Evolutionary conservation across 2,329 filamentous ascomycete genomes (phyloP).

Genomic region (Lithohypha guttulata): DNA sequence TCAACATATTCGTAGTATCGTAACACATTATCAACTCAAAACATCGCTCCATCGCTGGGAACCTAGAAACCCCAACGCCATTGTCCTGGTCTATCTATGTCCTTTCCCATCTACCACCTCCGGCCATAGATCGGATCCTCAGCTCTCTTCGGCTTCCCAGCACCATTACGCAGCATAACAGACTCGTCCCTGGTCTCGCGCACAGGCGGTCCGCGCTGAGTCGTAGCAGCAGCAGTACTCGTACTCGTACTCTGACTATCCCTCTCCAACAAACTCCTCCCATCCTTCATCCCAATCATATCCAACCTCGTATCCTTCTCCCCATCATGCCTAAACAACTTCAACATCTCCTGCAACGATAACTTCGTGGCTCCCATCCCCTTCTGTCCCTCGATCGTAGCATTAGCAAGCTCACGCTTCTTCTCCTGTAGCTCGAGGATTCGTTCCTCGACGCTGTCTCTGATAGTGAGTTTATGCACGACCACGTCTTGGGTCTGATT

Average conservation of each 20-base stretch:
- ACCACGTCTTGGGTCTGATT: slow-evolving; percentile 92
- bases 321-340: slow-evolving; percentile 68
- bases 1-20: no score
- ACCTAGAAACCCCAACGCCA: no score
- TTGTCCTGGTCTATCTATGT: no score
- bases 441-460: slow-evolving; percentile 77
- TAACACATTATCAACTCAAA: no score
- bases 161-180: slow-evolving; percentile 17
- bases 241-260: slow-evolving; percentile 3
- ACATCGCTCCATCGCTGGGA: no score
- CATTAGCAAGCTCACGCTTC: slow-evolving; percentile 82
- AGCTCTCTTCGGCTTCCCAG: slow-evolving; percentile 20
- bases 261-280: slow-evolving; percentile 8
- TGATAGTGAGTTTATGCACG: slow-evolving; percentile 87
- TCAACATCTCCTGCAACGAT: slow-evolving; percentile 82
- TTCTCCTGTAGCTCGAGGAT: slow-evolving; percentile 92
- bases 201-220: neutral
- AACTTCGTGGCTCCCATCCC: slow-evolving; percentile 63
- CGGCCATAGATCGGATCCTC: slow-evolving; percentile 35
- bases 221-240: no score
- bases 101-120: slow-evolving; percentile 31
- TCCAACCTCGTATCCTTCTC: slow-evolving; percentile 31
- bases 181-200: slow-evolving; percentile 11
- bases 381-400: slow-evolving; percentile 66
- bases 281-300: slow-evolving; percentile 12